Percentiles rank a stretch among this genome's conserved stretches.
Conservation (phyloP, 1,139 yeast genomes). For the Yamadazyma atlantica region DNA sequence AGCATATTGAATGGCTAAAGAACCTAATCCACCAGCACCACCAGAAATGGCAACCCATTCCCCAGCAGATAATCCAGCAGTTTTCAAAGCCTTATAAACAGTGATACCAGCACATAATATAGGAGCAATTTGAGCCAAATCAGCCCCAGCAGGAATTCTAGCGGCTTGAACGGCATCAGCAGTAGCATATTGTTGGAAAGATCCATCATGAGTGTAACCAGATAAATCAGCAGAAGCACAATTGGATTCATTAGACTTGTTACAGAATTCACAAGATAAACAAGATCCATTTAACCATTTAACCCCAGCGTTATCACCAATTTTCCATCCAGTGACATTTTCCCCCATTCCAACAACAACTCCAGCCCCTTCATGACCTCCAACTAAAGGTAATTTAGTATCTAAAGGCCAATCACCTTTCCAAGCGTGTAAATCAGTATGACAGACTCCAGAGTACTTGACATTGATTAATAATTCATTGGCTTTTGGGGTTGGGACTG, state of each 20-base stretch:
- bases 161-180: slow-evolving; percentile 90
- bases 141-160: slow-evolving; percentile 65
- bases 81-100: slow-evolving; percentile 75
- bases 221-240: slow-evolving; percentile 69
- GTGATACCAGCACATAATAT: slow-evolving; percentile 82
- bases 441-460: slow-evolving; percentile 78
- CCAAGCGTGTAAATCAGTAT: slow-evolving; percentile 80
- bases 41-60: slow-evolving; percentile 79
- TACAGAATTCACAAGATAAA: slow-evolving; percentile 68
- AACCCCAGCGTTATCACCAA: slow-evolving; percentile 73
- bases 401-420: slow-evolving; percentile 74
- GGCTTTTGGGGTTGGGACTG: slow-evolving; percentile 69
- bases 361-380: slow-evolving; percentile 88
- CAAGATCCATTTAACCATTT: slow-evolving; percentile 79
- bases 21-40: slow-evolving; percentile 80
- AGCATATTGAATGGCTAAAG: slow-evolving; percentile 74
- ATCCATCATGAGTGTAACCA: slow-evolving; percentile 79
- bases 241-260: slow-evolving; percentile 62
- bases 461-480: slow-evolving; percentile 66
- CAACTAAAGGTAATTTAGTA: slow-evolving; percentile 69
- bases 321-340: slow-evolving; percentile 62
- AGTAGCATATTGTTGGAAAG: slow-evolving; percentile 78
- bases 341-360: slow-evolving; percentile 70
- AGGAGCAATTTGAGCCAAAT: slow-evolving; percentile 75
- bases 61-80: slow-evolving; percentile 63